A percentile compares a stretch with the other conserved stretches of the same genome.
phyloP scores from a whole-genome alignment of 768 basidiomycete species.

The Phylloporus scabripes region DNA sequence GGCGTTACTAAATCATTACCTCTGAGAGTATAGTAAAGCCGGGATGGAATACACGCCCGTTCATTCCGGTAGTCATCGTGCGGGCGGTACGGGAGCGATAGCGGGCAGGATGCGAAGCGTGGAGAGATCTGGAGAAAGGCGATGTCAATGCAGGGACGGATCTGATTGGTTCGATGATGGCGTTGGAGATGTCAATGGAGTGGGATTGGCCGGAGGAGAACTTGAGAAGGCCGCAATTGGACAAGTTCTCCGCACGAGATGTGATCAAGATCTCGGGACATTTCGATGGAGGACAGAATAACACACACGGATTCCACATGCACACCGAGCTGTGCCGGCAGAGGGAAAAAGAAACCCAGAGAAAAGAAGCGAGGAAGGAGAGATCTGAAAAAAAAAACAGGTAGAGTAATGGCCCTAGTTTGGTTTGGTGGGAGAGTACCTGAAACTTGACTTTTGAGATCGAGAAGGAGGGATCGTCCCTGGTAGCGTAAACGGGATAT shows the following conservation, averaged over 20 bases:
- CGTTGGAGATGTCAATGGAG: slow-evolving; percentile 27
- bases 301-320: slow-evolving; percentile 11
- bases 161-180: slow-evolving; percentile 29
- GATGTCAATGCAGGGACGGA: slow-evolving; percentile 19
- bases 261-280: slow-evolving; percentile 21
- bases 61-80: slow-evolving; percentile 32
- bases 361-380: slow-evolving; percentile 5
- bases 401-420: slow-evolving; percentile 21
- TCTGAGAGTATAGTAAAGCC: slow-evolving; percentile 31
- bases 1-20: slow-evolving; percentile 36
- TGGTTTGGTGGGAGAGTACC: slow-evolving; percentile 29
- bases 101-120: slow-evolving; percentile 18
- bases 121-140: slow-evolving; percentile 25
- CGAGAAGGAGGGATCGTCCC: slow-evolving; percentile 33
- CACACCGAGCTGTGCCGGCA: slow-evolving; percentile 23
- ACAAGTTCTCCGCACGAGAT: slow-evolving; percentile 26
- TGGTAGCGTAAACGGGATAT: slow-evolving; percentile 32
- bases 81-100: slow-evolving; percentile 27
- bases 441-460: slow-evolving; percentile 33
- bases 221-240: slow-evolving; percentile 20
- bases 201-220: slow-evolving; percentile 27
- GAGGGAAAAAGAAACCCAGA: slow-evolving; percentile 10
- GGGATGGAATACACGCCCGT: slow-evolving; percentile 31
- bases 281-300: slow-evolving; percentile 9
- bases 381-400: slow-evolving; percentile 25